Conservation (phyloP, 1,284 basidiomycete species). For the Golubevia sp. region DNA sequence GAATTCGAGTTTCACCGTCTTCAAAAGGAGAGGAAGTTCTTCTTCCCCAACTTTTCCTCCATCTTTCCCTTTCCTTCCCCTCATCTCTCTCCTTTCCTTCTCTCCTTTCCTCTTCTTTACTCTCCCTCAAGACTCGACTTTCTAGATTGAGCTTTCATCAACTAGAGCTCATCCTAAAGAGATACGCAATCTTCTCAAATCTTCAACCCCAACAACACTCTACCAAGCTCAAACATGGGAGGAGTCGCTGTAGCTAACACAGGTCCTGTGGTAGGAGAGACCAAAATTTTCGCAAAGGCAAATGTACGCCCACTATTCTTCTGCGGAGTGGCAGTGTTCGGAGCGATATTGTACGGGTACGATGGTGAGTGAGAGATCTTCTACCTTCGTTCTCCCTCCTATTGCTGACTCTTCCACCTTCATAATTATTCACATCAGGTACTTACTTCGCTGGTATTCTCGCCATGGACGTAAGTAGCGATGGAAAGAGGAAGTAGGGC, state of each 20-base stretch:
- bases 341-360: constrained; percentile 63
- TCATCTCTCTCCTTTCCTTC: background rate
- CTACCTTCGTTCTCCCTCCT: background rate
- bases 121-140: no score
- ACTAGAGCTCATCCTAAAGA: constrained; percentile 2
- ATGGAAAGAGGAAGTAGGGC: no score
- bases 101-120: background rate
- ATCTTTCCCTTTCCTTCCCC: background rate
- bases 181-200: background rate
- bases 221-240: constrained; percentile 3
- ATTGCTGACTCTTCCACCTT: constrained; percentile 15
- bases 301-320: constrained; percentile 56
- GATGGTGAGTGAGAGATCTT: constrained; percentile 7
- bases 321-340: constrained; percentile 51
- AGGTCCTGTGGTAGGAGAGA: constrained; percentile 26
- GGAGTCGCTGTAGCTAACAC: constrained; percentile 1
- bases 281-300: constrained; percentile 44
- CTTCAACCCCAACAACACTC: constrained; percentile 2
- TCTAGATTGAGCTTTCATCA: no score
- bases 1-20: no score
- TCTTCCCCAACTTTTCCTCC: constrained; percentile 57
- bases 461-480: constrained; percentile 55
- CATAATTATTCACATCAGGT: no score
- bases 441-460: constrained; percentile 63
- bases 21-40: no score